Evolutionary conservation across 2,329 filamentous ascomycete species (phyloP), one percentile per base, ranked within the genome.

Genomic region (Aspergillus intermedius): DNA sequence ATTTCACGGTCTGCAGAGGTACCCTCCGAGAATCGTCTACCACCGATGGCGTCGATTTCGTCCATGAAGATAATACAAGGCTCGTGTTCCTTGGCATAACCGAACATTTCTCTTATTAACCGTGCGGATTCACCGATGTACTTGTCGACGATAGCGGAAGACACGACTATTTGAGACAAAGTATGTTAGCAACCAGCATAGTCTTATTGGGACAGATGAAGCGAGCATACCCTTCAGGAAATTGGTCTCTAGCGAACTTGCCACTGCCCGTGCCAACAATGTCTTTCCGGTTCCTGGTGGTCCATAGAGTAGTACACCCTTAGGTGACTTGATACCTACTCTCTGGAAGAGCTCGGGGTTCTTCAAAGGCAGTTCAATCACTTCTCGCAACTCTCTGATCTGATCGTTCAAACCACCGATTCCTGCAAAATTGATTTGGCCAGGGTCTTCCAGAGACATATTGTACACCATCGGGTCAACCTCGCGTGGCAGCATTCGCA

Each of bases 31-130:
- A 98, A 98, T 62, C 93, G 82, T 62, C 94, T 83, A 54, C 94
- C 94, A 69, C 93, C 93, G 64, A 98, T 98, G 65, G 93, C 93
- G 66, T 98, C 93, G 66, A 98, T 98, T 74, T 98, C 93, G 78
- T 98, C 94, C 93, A 98, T 98, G 81, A 98, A 98, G 74, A 98
- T 98, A 71, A 98, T 98, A 71, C 93, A 98, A 35, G 93, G 93
- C 72, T 98, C 93, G 70, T 98, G 93, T 70, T 98, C 94, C 74
- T 96, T 97, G 63, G 94, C 93, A 66, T 98, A 98, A 50, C 93
- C 94, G 66, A 98, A 98, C 94, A 98, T 98, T 72, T 98, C 93
- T 69, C 93, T 85, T 64, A 98, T 98, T 57, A 98, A 78, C 58
- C 94, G 86, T 34, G 93, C 93, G 9, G 93, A 98, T 74, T 98